Base-by-base conservation (phyloP, 352 stramenopile genomes). In the Globisporangium recalcitrans region DNA sequence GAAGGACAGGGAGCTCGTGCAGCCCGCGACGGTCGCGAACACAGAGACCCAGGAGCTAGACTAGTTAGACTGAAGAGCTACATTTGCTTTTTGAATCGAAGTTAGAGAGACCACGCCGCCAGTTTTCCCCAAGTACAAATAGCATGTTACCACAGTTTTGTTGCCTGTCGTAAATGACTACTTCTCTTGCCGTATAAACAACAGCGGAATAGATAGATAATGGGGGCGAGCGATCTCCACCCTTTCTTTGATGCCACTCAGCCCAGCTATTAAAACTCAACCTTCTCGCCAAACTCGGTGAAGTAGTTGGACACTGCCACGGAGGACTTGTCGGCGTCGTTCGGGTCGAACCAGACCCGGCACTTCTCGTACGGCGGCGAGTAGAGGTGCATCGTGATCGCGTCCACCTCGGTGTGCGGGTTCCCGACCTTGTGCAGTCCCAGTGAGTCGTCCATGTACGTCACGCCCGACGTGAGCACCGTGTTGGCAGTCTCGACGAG, bases 371-470 rank as follows among this genome's bases (percentile, higher is more conserved):
- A 97, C 42, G 93, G 93, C 60, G 93, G 93, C 34, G 83, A 80
- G 66, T 98, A 98, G 1, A 98, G 65, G 66, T 98, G 93, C 68
- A 98, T 77, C 4, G 93, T 96, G 58, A 98, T 86, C n/a, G 93
- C 88, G 44, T 90, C 79, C n/a, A 77, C 62, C 55, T 88, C 72
- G 8, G 62, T 40, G 47, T 79, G 65, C 21, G 78, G 79, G 64
- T 96, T 94, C 26, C 85, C 88, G 14, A 98, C 81, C 58, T 97
- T 97, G 86, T 98, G 93, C 62, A 97, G 83, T 26, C 91, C 91
- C 13, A 96, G 79, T 44, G 78, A 88, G 75, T 98, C 90, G 70
- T 95, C 88, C 82, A 96, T 96, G 73, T 94, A 96, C 0, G 79
- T 89, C 38, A 92, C 85, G n/a, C 84, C 84, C 32, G 75, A 69